These are phyloP conservation scores for Cucurbita moschata DNA, from an alignment of 306 rosid genomes.

Conservation along the genomic window DNA sequence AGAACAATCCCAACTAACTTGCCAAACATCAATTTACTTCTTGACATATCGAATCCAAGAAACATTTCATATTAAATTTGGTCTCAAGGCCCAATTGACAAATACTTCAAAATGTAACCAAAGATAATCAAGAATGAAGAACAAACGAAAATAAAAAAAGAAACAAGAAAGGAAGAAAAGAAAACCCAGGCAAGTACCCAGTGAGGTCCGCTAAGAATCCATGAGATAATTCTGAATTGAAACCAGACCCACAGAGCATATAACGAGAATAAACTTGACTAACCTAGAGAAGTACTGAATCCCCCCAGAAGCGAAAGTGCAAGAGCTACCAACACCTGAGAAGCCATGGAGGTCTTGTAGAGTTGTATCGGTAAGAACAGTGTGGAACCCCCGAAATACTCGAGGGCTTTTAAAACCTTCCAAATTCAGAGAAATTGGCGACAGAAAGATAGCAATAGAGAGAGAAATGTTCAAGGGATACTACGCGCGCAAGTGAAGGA, in stretches of 20 bases:
- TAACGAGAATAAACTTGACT: background rate
- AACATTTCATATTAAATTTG: background rate
- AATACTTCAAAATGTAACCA: background rate
- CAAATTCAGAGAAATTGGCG: background rate
- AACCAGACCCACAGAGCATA: background rate
- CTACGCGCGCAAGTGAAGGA: background rate
- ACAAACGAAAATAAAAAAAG: background rate
- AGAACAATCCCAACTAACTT: background rate
- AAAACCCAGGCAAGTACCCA: background rate
- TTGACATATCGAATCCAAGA: background rate
- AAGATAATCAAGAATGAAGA: background rate
- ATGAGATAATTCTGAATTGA: background rate
- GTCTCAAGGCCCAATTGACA: background rate
- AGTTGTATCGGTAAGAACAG: background rate
- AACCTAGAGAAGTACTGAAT: constrained; percentile 79
- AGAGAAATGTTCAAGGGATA: background rate
- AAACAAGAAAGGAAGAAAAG: background rate
- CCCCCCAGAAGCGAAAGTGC: constrained; percentile 94
- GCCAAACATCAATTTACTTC: background rate
- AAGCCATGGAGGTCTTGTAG: constrained; percentile 35
- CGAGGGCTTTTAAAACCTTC: background rate
- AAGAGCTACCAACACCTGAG: constrained; percentile 76
- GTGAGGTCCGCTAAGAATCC: background rate
- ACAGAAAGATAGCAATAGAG: too few species aligned
- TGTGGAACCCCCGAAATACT: background rate